Evolutionary conservation across 768 basidiomycete species (phyloP).

Genomic region (Bullera alba): DNA sequence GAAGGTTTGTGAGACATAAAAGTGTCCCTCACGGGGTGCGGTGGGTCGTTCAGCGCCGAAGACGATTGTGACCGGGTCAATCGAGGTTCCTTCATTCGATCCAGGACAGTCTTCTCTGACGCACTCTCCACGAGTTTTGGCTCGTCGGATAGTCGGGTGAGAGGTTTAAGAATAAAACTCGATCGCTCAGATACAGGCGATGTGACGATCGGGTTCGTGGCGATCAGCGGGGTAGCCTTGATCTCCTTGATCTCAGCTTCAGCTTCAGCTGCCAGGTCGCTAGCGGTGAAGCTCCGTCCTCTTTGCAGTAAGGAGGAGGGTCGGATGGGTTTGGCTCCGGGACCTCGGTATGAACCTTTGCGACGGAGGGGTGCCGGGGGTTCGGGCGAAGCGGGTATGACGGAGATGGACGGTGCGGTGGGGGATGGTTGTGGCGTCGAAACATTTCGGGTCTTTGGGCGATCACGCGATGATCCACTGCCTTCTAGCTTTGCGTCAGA

Average conservation of each 20-base stretch:
- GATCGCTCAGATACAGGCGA: too few relatives aligned
- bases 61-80: conserved; percentile 27
- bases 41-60: neutral
- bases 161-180: neutral
- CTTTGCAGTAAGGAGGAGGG: conserved; percentile 33
- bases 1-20: conserved; percentile 11
- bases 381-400: conserved; percentile 22
- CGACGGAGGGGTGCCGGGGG: conserved; percentile 8
- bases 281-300: conserved; percentile 38
- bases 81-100: neutral
- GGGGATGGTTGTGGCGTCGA: too few relatives aligned
- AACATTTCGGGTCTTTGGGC: too few relatives aligned
- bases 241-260: neutral
- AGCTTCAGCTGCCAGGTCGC: conserved; percentile 29
- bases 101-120: neutral
- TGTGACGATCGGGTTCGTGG: neutral
- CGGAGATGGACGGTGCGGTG: conserved; percentile 4
- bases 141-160: neutral
- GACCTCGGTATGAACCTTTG: conserved; percentile 11
- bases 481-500: neutral
- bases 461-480: neutral
- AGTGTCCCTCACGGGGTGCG: conserved; percentile 5
- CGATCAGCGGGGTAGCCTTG: too few relatives aligned
- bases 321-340: conserved; percentile 7
- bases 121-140: neutral